Conservation (phyloP, 441 rosid genomes). For the Rhodomyrtus psidioides region DNA sequence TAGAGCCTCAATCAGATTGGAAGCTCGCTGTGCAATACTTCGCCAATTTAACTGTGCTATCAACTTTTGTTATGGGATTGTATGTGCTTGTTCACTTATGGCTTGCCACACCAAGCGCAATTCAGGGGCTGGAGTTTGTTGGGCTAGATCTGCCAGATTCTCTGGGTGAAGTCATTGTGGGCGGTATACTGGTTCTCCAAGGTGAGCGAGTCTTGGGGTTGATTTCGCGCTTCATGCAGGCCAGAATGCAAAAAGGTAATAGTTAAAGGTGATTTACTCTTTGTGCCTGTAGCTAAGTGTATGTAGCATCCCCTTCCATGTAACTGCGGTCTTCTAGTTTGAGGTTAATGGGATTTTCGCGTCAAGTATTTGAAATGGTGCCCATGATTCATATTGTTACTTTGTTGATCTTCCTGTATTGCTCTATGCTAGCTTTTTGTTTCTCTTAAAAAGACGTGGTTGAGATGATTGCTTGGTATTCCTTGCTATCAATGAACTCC, state of each 20-base stretch:
- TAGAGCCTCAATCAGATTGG: constrained; percentile 78
- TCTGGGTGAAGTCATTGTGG: constrained; percentile 76
- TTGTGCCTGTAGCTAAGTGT: not conserved
- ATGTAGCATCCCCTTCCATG: not conserved
- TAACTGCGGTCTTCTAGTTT: not conserved
- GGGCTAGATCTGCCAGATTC: constrained; percentile 99
- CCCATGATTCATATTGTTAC: not conserved
- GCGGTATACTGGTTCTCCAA: constrained; percentile 80
- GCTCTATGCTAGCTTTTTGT: not conserved
- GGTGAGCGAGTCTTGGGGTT: constrained; percentile 53
- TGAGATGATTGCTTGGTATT: not conserved
- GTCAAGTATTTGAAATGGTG: not conserved
- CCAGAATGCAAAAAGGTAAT: constrained; percentile 76
- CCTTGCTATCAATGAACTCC: not conserved
- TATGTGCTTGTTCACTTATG: constrained; percentile 73
- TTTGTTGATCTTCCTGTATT: not conserved
- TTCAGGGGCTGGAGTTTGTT: constrained; percentile 88
- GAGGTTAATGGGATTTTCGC: not conserved
- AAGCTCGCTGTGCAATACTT: constrained; percentile 79
- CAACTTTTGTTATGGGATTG: constrained; percentile 54
- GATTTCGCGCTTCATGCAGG: constrained; percentile 81
- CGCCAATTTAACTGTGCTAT: constrained; percentile 72
- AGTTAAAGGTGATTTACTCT: not conserved
- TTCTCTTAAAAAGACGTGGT: not conserved
- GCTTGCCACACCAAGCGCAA: constrained; percentile 45